Conservation (phyloP, 2,329 filamentous ascomycete species). For the Elsinoe ampelina region DNA sequence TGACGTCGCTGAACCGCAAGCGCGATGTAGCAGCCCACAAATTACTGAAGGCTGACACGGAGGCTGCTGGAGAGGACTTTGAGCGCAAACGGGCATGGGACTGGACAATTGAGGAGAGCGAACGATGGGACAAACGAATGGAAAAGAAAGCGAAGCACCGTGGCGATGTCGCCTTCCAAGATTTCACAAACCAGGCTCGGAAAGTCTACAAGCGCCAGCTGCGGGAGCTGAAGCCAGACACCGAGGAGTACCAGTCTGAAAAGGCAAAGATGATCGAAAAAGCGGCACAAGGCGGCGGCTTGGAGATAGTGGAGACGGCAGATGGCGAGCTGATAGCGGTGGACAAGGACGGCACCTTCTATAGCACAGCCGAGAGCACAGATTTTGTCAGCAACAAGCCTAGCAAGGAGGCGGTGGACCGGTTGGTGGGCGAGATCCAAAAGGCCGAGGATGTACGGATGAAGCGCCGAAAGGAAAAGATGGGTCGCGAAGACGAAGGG, state of each 20-base stretch:
- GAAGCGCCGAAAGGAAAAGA: conserved; percentile 76
- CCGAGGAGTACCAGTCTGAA: conserved; percentile 77
- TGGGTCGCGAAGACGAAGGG: conserved; percentile 66
- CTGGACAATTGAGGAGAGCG: conserved; percentile 91
- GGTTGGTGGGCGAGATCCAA: conserved; percentile 73
- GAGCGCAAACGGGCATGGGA: conserved; percentile 98
- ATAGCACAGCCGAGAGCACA: conserved; percentile 75
- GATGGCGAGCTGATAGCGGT: conserved; percentile 90
- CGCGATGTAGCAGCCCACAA: conserved; percentile 86
- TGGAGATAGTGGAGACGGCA: conserved; percentile 93
- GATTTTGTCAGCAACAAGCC: conserved; percentile 79
- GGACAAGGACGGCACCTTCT: conserved; percentile 83
- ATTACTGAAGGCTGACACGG: conserved; percentile 81
- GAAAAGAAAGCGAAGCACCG: conserved; percentile 74
- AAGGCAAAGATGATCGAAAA: conserved; percentile 78
- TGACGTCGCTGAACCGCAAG: conserved; percentile 72
- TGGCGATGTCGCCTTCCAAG: conserved; percentile 81
- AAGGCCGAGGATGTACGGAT: conserved; percentile 80
- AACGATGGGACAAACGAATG: conserved; percentile 84
- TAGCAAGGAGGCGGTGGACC: conserved; percentile 76
- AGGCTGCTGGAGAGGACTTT: conserved; percentile 80
- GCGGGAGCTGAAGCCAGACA: conserved; percentile 62
- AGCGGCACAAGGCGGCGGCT: conserved; percentile 70
- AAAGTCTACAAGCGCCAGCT: conserved; percentile 94
- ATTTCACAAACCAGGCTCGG: conserved; percentile 76